These are phyloP conservation scores for Phytopythium vexans DNA, from an alignment of 352 stramenopile species.

Conservation along the genomic window DNA sequence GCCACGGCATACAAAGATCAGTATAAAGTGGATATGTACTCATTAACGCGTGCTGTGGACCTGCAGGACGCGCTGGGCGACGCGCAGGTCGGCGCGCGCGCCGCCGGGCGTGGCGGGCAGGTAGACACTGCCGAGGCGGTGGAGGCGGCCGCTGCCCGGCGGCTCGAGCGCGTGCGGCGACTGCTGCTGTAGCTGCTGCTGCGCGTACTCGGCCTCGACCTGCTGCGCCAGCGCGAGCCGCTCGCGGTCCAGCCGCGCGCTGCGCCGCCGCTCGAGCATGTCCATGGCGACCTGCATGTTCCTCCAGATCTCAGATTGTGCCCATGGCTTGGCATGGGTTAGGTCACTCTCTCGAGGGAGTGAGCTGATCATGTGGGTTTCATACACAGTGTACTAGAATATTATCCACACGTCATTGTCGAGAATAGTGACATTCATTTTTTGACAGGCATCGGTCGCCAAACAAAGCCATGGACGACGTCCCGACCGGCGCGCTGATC, in stretches of 20 bases:
- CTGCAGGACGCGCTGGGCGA: slow-evolving; percentile 57
- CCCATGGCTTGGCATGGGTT: neutral
- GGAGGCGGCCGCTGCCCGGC: slow-evolving; percentile 5
- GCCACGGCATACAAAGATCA: neutral
- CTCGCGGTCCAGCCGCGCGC: slow-evolving; percentile 41
- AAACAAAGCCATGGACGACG: slow-evolving; percentile 5
- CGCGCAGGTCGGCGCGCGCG: slow-evolving; percentile 25
- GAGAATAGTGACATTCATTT: neutral
- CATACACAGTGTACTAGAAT: too few relatives aligned
- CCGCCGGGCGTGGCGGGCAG: slow-evolving; percentile 21
- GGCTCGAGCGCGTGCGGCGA: too few relatives aligned
- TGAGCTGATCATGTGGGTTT: too few relatives aligned
- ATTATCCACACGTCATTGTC: too few relatives aligned
- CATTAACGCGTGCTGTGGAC: slow-evolving; percentile 7
- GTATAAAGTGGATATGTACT: neutral
- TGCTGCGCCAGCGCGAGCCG: slow-evolving; percentile 47
- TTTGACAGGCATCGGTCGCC: slow-evolving; percentile 5
- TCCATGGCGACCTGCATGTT: neutral
- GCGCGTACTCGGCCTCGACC: slow-evolving; percentile 32
- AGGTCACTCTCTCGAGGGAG: neutral
- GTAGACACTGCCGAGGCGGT: slow-evolving; percentile 37
- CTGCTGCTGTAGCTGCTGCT: neutral
- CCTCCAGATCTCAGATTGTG: neutral
- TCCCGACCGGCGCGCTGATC: slow-evolving; percentile 47
- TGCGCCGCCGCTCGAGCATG: slow-evolving; percentile 22